A percentile compares a stretch with the other conserved stretches of the same genome.
Conservation (phyloP, 192 early-diverging fungal genomes). For the Phycomyces nitens region DNA sequence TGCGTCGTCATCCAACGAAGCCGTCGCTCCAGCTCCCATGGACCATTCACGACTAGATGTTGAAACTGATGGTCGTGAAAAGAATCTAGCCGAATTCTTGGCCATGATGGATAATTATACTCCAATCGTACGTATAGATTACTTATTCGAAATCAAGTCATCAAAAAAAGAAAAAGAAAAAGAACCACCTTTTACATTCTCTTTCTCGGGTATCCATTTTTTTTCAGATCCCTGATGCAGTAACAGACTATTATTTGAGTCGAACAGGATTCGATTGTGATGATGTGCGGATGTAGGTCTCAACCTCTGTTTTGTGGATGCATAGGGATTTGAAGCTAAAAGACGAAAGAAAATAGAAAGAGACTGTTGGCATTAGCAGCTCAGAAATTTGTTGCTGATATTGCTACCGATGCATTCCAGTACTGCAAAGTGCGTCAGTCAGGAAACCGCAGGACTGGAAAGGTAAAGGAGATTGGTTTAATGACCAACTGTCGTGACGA, state of each 20-base stretch:
- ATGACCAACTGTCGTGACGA: not conserved
- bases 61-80: conserved; percentile 21
- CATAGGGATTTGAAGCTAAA: not conserved
- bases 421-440: conserved; percentile 77
- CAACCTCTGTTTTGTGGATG: not conserved
- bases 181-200: not conserved
- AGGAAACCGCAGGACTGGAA: conserved; percentile 41
- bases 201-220: not conserved
- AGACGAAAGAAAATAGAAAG: conserved; percentile 44
- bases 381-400: conserved; percentile 84
- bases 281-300: conserved; percentile 61
- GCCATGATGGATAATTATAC: conserved; percentile 82
- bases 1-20: not conserved
- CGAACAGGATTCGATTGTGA: conserved; percentile 76
- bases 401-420: conserved; percentile 83
- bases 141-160: not conserved
- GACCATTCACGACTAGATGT: conserved; percentile 2
- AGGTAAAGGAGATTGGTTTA: conserved; percentile 20
- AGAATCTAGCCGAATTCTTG: conserved; percentile 69
- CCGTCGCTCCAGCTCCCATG: not conserved
- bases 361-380: conserved; percentile 76
- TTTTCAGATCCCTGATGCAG: conserved; percentile 81
- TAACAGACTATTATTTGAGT: conserved; percentile 88
- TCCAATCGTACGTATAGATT: conserved; percentile 62
- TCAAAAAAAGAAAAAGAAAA: not conserved